Percentiles rank a stretch among this genome's conserved stretches.
Evolutionary conservation across 495 filamentous ascomycete species (phyloP).

Genomic region (Bathelium albidoporum): DNA sequence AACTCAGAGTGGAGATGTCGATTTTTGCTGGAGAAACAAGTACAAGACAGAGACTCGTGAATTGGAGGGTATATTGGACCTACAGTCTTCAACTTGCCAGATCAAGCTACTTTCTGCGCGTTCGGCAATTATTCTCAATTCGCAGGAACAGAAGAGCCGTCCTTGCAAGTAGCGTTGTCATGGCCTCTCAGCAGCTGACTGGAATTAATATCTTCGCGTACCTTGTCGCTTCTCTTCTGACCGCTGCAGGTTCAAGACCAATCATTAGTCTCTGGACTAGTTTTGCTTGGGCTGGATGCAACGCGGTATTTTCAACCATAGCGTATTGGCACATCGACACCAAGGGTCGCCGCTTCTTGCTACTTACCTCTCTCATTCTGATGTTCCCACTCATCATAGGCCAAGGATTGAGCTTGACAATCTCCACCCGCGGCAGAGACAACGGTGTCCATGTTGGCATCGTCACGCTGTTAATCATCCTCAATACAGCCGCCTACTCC

Average conservation of each 20-base stretch:
- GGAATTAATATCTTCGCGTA: slow-evolving; percentile 9
- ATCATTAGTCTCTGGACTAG: slow-evolving; percentile 28
- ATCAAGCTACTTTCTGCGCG: not conserved
- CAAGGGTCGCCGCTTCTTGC: slow-evolving; percentile 18
- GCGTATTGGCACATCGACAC: slow-evolving; percentile 21
- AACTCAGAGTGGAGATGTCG: slow-evolving; percentile 1
- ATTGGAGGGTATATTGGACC: slow-evolving; percentile 3
- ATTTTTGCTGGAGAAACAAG: not conserved
- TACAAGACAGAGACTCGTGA: not conserved
- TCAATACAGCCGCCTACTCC: slow-evolving; percentile 21
- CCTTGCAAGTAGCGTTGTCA: slow-evolving; percentile 3
- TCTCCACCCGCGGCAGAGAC: not conserved
- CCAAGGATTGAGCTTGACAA: slow-evolving; percentile 12
- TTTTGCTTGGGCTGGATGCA: not conserved
- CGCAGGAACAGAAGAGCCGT: slow-evolving; percentile 5
- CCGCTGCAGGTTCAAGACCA: not conserved
- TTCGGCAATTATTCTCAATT: slow-evolving; percentile 3
- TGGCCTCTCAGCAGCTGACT: slow-evolving; percentile 5
- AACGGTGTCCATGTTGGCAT: not conserved
- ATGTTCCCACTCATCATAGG: slow-evolving; percentile 19
- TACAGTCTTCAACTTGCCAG: slow-evolving; percentile 1
- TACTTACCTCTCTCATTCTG: slow-evolving; percentile 14
- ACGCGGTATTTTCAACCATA: slow-evolving; percentile 15
- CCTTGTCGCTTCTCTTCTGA: not conserved
- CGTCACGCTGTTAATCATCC: slow-evolving; percentile 12